Percentiles rank a stretch among this genome's conserved stretches.
Conservation (phyloP, 2,329 filamentous ascomycete species). For the Claviceps purpurea region DNA sequence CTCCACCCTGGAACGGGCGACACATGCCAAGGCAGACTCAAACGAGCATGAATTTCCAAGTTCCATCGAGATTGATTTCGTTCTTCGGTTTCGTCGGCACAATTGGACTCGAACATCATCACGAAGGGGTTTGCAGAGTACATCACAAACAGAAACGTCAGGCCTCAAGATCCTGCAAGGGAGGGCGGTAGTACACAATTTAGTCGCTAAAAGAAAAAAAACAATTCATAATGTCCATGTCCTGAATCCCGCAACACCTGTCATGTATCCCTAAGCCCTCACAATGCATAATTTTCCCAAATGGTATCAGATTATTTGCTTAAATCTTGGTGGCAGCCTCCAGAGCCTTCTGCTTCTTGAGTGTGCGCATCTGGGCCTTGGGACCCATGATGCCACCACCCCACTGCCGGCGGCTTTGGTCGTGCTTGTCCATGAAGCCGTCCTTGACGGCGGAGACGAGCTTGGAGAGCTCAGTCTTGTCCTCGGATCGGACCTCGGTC, state of each 20-base stretch:
- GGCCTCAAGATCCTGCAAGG: slow-evolving; percentile 3
- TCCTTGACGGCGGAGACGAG: slow-evolving; percentile 94
- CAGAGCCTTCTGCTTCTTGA: slow-evolving; percentile 88
- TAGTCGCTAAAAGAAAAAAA: slow-evolving; percentile 18
- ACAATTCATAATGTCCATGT: slow-evolving; percentile 27
- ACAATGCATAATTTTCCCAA: slow-evolving; percentile 18
- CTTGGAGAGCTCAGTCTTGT: slow-evolving; percentile 97
- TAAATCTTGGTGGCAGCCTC: slow-evolving; percentile 98
- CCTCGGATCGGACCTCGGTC: slow-evolving; percentile 93
- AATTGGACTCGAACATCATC: neutral
- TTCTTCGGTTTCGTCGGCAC: no score
- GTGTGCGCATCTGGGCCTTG: slow-evolving; percentile 68
- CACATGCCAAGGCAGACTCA: no score
- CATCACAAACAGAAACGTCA: neutral
- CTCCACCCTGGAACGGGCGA: no score
- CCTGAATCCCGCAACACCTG: slow-evolving; percentile 27
- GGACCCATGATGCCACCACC: slow-evolving; percentile 98
- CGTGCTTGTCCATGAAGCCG: slow-evolving; percentile 91
- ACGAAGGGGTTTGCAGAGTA: neutral
- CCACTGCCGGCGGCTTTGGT: slow-evolving; percentile 86
- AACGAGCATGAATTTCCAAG: no score
- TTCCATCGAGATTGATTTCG: no score
- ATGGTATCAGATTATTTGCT: slow-evolving; percentile 23
- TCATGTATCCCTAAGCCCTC: slow-evolving; percentile 22
- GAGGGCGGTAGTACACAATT: slow-evolving; percentile 9